Evolutionary conservation across 805 yeast genomes (phyloP), one percentile per base, ranked within the genome.

Genomic region (Zygosaccharomyces kombuchaensis): DNA sequence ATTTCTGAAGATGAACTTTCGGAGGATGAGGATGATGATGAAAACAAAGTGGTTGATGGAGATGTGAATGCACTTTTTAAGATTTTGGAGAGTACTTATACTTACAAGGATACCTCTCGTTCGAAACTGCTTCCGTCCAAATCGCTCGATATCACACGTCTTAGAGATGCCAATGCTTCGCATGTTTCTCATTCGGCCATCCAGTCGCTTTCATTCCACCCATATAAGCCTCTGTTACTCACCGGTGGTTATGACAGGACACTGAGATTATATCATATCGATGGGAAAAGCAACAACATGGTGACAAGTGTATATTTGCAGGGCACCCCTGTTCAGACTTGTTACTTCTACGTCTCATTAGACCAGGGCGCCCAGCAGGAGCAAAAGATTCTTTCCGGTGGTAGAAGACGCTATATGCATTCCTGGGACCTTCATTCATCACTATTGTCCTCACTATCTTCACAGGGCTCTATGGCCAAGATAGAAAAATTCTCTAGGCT

Each of bases 181-280:
- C 80, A 78, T 47, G 68, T 78, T 4, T 79, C 96, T 3, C 78
- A 74, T 51, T 76, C 96, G 0, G 96, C 89, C 0, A 78, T 93
- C n/a, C 97, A 88, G 67, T 71, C 91, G 0, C 59, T 93, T 32
- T 74, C 85, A 4, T 93, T 93, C 76, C 99, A 93, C 65, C 87
- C 86, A 8, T 70, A 75, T 6, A 60, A 62, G 40, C 96, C 99
- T 34, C 70, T 93, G 25, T 69, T 91, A 37, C 68, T 93, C 43
- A 86, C 96, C 0, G 95, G 93, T 46, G 99, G 99, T 17, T 90
- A 84, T 62, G 99, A 93, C 65, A 76, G 87, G 54, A 84, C 96
- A 0, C 63, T 93, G 44, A 75, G 99, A 55, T 73, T 93, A 10
- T 93, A 82, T 64, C 95, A 91, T 60, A 79, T 90, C 41, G 98